Conservation (phyloP, 73 alveolate species). For the Tetrahymena thermophila region DNA sequence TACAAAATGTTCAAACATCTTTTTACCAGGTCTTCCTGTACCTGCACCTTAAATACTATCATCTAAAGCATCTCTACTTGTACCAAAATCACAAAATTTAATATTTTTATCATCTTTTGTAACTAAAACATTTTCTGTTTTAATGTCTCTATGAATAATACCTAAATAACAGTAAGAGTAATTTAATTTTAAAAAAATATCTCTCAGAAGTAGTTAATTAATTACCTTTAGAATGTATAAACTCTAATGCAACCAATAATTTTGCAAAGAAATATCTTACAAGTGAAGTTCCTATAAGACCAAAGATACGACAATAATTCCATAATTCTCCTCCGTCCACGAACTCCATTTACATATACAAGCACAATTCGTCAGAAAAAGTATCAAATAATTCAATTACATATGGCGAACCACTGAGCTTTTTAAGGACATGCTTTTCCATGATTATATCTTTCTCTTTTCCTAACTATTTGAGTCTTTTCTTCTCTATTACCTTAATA, state of each 20-base stretch:
- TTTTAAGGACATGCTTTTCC: constrained; percentile 53
- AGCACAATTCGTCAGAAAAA: constrained; percentile 39
- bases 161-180: background rate
- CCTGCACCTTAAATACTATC: constrained; percentile 47
- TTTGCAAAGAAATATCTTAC: background rate
- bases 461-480: constrained; percentile 27
- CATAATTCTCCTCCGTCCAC: constrained; percentile 50
- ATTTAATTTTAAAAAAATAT: background rate
- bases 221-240: constrained; percentile 1
- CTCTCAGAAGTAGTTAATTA: background rate
- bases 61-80: constrained; percentile 47
- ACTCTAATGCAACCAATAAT: constrained; percentile 1
- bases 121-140: constrained; percentile 44
- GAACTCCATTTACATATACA: constrained; percentile 35
- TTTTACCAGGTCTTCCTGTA: constrained; percentile 36
- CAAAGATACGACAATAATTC: constrained; percentile 38
- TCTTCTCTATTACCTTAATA: constrained; percentile 25
- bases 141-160: constrained; percentile 55
- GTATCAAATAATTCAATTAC: constrained; percentile 37
- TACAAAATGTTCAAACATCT: constrained; percentile 44
- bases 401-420: constrained; percentile 16
- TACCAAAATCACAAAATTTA: constrained; percentile 45
- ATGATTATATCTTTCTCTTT: constrained; percentile 50
- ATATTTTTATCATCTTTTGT: constrained; percentile 16
- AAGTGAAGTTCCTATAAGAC: constrained; percentile 8